Percentiles rank a stretch among this genome's conserved stretches.
phyloP scores from a whole-genome alignment of 768 basidiomycete species.

The Mrakia frigida region DNA sequence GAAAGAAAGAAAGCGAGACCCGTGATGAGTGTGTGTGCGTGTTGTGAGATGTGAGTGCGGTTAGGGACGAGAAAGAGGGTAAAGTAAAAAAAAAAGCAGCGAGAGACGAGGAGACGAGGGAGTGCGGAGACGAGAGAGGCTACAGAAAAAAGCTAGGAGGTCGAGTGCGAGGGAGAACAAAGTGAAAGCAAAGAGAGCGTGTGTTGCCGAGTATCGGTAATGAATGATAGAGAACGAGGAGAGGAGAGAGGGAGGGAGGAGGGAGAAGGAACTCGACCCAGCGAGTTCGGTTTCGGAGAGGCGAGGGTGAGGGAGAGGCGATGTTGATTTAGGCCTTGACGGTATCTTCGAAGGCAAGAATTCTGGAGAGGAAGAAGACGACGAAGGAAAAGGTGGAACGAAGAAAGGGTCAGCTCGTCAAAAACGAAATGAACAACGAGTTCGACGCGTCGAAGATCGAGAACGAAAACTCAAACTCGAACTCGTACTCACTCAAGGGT shows the following conservation, averaged over 20 bases:
- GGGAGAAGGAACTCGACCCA: no score
- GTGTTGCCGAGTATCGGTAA: no score
- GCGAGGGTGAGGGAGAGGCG: no score
- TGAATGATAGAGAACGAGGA: no score
- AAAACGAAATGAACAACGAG: no score
- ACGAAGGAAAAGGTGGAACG: neutral
- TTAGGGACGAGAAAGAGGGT: neutral
- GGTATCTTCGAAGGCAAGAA: slow-evolving; percentile 2
- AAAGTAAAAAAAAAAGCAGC: no score
- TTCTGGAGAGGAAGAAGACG: neutral
- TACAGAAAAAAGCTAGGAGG: no score
- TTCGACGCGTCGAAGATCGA: neutral
- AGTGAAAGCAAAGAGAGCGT: no score
- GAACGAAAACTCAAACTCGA: neutral
- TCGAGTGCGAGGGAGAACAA: no score
- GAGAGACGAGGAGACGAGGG: neutral
- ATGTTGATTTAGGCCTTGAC: neutral
- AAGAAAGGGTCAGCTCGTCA: neutral
- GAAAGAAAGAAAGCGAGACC: neutral
- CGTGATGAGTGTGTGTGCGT: neutral
- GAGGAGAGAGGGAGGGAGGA: neutral
- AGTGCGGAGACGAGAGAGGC: no score
- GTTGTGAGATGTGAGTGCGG: neutral
- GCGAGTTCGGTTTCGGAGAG: no score
- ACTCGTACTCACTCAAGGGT: slow-evolving; percentile 24